phyloP scores from a whole-genome alignment of 768 basidiomycete species.

The Cystobasidium onofrii region DNA sequence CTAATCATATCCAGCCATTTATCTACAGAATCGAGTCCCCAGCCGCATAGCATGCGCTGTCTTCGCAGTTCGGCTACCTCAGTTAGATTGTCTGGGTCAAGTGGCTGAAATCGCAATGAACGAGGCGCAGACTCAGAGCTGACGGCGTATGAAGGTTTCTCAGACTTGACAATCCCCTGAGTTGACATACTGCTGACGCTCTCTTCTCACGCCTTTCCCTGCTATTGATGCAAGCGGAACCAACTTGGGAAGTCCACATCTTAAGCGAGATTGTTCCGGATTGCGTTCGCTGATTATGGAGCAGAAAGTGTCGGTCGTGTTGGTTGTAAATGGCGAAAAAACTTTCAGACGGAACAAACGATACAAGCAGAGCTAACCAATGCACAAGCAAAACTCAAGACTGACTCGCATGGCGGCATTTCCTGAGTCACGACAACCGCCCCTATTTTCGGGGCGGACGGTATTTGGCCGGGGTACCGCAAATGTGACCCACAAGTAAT shows the following conservation, averaged over 20 bases:
- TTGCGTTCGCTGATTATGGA: neutral
- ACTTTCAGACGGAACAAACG: neutral
- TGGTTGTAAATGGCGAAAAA: neutral
- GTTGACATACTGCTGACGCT: neutral
- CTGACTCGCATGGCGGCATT: too few species aligned
- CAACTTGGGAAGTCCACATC: neutral
- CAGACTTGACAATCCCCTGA: neutral
- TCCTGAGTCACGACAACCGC: too few species aligned
- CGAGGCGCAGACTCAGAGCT: neutral
- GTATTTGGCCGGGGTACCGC: too few species aligned
- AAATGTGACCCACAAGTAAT: too few species aligned
- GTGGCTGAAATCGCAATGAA: neutral
- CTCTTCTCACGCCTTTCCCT: neutral
- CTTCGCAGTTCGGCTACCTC: neutral
- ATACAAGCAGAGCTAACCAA: neutral
- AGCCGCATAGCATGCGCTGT: neutral
- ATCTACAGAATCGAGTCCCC: neutral
- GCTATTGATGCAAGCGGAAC: neutral
- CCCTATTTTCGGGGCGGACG: too few species aligned
- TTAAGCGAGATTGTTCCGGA: too few species aligned
- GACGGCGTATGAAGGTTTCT: neutral
- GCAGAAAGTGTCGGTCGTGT: neutral
- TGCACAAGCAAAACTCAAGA: neutral
- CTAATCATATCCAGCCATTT: neutral
- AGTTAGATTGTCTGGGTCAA: neutral